phyloP scores from a whole-genome alignment of 148 eudicot species.

The Diospyros lotus region DNA sequence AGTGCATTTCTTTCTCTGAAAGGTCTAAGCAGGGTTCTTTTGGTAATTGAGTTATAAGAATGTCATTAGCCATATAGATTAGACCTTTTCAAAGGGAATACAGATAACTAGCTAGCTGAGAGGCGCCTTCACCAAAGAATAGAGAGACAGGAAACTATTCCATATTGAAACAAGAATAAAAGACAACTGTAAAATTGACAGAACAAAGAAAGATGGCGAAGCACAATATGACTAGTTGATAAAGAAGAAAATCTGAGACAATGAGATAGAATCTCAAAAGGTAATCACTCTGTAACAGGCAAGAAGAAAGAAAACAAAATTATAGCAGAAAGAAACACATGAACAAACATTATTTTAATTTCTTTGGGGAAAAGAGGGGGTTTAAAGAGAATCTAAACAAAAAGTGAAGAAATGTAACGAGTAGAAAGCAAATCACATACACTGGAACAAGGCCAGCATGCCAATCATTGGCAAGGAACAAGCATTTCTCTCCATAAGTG shows the following conservation, averaged over 20 bases:
- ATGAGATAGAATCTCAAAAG: neutral
- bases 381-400: neutral
- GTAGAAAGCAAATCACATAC: constrained; percentile 42
- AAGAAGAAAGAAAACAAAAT: neutral
- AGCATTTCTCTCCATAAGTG: constrained; percentile 82
- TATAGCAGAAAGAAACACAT: neutral
- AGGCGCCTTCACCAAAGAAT: neutral
- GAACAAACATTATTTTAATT: neutral
- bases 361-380: neutral
- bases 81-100: neutral
- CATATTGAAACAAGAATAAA: neutral
- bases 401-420: neutral
- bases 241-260: neutral
- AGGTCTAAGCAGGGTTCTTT: no score
- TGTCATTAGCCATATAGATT: neutral
- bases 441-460: constrained; percentile 95
- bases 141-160: neutral
- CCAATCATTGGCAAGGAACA: constrained; percentile 97
- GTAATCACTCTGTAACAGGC: neutral
- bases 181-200: neutral
- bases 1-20: neutral
- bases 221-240: neutral
- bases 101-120: neutral
- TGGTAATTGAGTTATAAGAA: no score
- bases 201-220: neutral